These are phyloP conservation scores for Mesotaenium endlicherianum DNA, from an alignment of 139 green algal genomes.

Conservation along the genomic window DNA sequence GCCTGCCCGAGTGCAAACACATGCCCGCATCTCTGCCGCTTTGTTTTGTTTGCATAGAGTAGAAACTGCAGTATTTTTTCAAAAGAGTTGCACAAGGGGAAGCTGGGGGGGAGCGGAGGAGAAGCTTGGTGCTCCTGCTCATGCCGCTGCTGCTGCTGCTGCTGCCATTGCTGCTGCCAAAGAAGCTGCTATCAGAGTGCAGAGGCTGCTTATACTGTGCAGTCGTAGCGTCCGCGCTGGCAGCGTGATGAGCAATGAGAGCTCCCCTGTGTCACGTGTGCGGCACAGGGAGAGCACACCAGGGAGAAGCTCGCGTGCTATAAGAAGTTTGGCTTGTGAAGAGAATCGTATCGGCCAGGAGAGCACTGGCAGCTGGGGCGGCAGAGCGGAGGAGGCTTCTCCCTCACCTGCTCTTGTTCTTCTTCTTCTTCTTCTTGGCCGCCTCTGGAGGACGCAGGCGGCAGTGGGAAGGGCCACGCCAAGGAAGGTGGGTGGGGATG, in stretches of 20 bases:
- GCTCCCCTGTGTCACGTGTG: neutral
- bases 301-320: neutral
- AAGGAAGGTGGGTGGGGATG: no score
- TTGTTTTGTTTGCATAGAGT: no score
- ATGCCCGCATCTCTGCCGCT: no score
- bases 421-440: conserved; percentile 56
- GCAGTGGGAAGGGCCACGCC: conserved; percentile 50
- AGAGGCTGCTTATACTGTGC: no score
- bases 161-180: neutral
- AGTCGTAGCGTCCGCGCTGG: neutral
- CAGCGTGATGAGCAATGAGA: neutral
- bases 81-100: no score
- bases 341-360: neutral
- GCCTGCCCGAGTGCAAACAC: no score
- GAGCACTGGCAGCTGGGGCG: neutral
- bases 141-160: neutral
- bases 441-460: neutral
- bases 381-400: neutral
- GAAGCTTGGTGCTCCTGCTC: neutral
- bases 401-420: conserved; percentile 44
- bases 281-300: neutral
- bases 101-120: no score
- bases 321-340: neutral
- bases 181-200: neutral
- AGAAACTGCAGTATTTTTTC: no score